Base-by-base conservation (phyloP, 2,329 filamentous ascomycete species). In the Botrytis pseudocinerea region DNA sequence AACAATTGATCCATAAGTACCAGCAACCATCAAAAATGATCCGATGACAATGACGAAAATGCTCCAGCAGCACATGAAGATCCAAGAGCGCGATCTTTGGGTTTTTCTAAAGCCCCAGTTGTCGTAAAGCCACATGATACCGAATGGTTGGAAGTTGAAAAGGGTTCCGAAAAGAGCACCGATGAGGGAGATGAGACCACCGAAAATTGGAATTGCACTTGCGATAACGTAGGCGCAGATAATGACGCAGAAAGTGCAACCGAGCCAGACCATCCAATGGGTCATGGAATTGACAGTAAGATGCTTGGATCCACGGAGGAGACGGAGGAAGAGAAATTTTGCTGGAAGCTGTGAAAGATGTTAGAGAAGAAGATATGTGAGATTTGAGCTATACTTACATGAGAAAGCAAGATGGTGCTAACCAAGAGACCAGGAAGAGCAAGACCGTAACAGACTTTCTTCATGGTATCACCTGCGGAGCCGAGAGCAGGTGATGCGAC, bases 401-500 rank as follows among this genome's bases (percentile, higher is more conserved):
- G 86, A 22, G 85, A 78, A 75, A 85, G 77, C 18, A 79, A 65
- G 35, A 70, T 75, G 5, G 77, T 83, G 69, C 83, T 85, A 59
- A 90, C 85, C 44, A 87, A 80, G 6, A 91, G 82, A 2, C 87
- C 87, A 7, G 86, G 82, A 14, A 90, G 79, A 4, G 85, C 89
- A 62, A 91, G 83, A 4, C 89, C 89, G 76, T 91, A 91, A 0
- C 87, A 81, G 0, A 90, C 84, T 79, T 88, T 90, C 82, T 91
- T 90, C 76, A 91, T 82, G 0, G 84, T 85, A 6, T 83, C 82
- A 16, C 89, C 89, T 0, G 89, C 89, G 54, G 85, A 88, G 12
- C 89, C 89, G 0, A 91, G 84, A 1, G 88, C 88, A 0, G 90
- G 90, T 5, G 85, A 87, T 0, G 89, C 87, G 7, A 91, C 88